Evolutionary conservation across 2,329 filamentous ascomycete genomes (phyloP), one percentile per base, ranked within the genome.

Genomic region (Didymella arachidicola): DNA sequence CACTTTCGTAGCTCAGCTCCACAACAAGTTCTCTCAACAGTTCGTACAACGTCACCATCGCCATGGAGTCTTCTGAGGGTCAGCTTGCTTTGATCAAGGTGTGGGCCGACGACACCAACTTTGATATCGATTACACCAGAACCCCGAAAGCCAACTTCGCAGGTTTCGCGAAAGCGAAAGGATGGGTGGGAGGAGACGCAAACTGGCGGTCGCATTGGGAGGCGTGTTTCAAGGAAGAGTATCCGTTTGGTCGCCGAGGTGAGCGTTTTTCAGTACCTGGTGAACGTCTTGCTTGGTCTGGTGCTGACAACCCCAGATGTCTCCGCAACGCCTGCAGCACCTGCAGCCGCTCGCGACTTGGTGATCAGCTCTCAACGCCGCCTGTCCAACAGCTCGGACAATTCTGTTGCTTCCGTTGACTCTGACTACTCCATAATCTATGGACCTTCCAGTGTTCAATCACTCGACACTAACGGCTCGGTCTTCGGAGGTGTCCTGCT

Each of bases 101-200:
- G 11, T 66, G 62, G 64, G 62, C 64, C 2, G 36, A 57, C 8
- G 62, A 53, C 18, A 59, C 57, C 27, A 27, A 55, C 19, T 63
- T 67, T 36, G 22, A 53, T 8, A 38, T 69, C 16, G 58, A 65
- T 18, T 22, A 14, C 4, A 22, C 42, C 8, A 55, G 44, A 10
- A 55, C 60, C 7, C 63, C 65, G 7, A 68, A 68, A 30, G 63
- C 61, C 25, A 67, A 70, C 38, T 72, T 72, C 42, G 61, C 58
- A 12, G 65, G 65, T 18, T 47, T 72, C n/a, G 69, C 65, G 4
- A 57, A 62, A 38, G 45, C 45, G 38, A 63, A 61, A 45, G 63
- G 64, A 8, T 72, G 69, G 69, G 53, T 54, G 2, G 63, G 60
- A 16, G 66, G 62, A 6, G 60, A 62, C 48, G 32, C 19, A 14